Evolutionary conservation across 805 yeast genomes (phyloP).

Genomic region (Saturnispora dispora): DNA sequence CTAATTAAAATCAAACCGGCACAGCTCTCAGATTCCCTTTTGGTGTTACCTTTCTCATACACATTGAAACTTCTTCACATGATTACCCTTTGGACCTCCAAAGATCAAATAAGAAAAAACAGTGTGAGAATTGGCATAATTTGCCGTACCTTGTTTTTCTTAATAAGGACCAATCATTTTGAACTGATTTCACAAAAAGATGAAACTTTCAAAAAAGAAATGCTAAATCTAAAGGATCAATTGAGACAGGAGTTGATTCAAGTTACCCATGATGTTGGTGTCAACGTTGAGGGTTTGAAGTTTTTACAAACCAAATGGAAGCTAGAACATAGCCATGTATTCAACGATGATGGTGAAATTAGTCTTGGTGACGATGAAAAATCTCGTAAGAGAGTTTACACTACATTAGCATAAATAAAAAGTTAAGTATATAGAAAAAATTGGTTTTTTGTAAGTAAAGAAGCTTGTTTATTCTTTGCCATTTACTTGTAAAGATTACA

Average conservation of each 20-base stretch:
- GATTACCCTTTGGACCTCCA: slow-evolving; percentile 63
- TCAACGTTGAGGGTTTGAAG: slow-evolving; percentile 74
- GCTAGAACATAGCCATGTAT: slow-evolving; percentile 61
- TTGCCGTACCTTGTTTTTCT: slow-evolving; percentile 67
- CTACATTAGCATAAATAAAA: slow-evolving; percentile 20
- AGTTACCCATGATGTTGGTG: slow-evolving; percentile 59
- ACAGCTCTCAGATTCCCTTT: slow-evolving; percentile 85
- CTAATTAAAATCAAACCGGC: slow-evolving; percentile 65
- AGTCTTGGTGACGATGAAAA: slow-evolving; percentile 24
- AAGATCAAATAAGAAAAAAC: slow-evolving; percentile 34
- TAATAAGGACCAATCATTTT: slow-evolving; percentile 62
- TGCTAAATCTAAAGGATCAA: slow-evolving; percentile 52
- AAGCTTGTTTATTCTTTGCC: not conserved
- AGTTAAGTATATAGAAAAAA: not conserved
- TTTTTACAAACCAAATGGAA: slow-evolving; percentile 74
- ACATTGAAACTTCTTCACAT: slow-evolving; percentile 62
- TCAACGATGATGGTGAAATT: slow-evolving; percentile 58
- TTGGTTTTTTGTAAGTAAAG: not conserved
- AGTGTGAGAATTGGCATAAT: slow-evolving; percentile 48
- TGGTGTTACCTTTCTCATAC: slow-evolving; percentile 85
- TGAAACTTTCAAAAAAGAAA: slow-evolving; percentile 50
- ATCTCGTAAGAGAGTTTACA: slow-evolving; percentile 64
- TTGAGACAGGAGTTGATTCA: slow-evolving; percentile 47
- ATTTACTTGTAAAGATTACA: too few species aligned
- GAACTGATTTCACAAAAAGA: slow-evolving; percentile 70